phyloP scores from a whole-genome alignment of 2,329 filamentous ascomycete species.

The Parastagonospora nodorum region DNA sequence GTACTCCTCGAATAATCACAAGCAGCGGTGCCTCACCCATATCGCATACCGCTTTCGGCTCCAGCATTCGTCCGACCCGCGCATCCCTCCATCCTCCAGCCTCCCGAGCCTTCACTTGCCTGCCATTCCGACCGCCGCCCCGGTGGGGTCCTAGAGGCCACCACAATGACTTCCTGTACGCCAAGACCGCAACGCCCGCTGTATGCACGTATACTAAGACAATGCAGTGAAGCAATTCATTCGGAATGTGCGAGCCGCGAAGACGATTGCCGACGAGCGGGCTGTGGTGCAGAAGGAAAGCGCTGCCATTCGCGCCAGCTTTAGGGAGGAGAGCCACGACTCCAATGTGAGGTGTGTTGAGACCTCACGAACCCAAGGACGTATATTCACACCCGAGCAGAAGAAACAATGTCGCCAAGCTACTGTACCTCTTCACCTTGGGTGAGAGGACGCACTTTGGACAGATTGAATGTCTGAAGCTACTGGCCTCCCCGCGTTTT shows the following conservation, averaged over 20 bases:
- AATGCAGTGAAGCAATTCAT: constrained; percentile 96
- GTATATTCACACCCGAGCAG: constrained; percentile 55
- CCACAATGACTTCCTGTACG: constrained; percentile 63
- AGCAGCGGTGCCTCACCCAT: constrained; percentile 13
- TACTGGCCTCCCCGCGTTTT: constrained; percentile 94
- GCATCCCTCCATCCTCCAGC: background rate
- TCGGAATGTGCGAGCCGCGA: constrained; percentile 96
- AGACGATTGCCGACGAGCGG: constrained; percentile 98
- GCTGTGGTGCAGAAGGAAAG: constrained; percentile 99
- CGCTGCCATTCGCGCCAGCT: constrained; percentile 94
- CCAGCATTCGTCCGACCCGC: constrained; percentile 1
- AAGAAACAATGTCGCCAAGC: constrained; percentile 98
- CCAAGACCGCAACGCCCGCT: constrained; percentile 33
- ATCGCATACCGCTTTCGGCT: constrained; percentile 1
- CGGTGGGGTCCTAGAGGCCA: constrained; percentile 57
- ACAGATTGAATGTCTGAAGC: constrained; percentile 98
- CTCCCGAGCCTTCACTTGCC: constrained; percentile 9
- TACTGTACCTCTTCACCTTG: constrained; percentile 96
- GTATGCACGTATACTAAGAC: constrained; percentile 34
- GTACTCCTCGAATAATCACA: constrained; percentile 21
- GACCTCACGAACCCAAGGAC: constrained; percentile 12
- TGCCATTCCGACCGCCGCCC: constrained; percentile 31
- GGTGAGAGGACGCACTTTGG: constrained; percentile 98
- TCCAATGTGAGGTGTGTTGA: constrained; percentile 77
- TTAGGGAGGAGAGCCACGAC: constrained; percentile 94